phyloP scores from a whole-genome alignment of 176 grass and related monocot genomes.

The Guadua angustifolia region DNA sequence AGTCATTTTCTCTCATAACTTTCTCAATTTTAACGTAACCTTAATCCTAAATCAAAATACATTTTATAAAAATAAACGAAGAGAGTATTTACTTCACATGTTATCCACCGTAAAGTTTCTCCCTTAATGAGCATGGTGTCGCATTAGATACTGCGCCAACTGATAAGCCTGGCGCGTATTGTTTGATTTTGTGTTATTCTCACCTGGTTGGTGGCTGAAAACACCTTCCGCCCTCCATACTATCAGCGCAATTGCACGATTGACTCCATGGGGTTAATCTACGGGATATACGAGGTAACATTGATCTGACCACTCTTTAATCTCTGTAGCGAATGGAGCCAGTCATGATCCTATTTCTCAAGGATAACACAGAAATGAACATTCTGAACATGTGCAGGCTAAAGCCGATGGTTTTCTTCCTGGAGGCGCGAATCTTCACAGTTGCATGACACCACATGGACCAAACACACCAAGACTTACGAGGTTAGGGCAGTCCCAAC shows the following conservation, averaged over 20 bases:
- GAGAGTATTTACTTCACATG: no score
- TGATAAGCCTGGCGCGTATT: slow-evolving; percentile 80
- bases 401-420: slow-evolving; percentile 66
- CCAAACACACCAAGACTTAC: no score
- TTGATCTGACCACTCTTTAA: not conserved
- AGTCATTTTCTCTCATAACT: no score
- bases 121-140: no score
- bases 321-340: not conserved
- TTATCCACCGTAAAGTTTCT: no score
- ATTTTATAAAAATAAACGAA: no score
- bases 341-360: not conserved
- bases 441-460: no score
- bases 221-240: slow-evolving; percentile 89
- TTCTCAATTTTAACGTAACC: no score
- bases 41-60: no score
- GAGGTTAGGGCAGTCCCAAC: no score
- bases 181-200: slow-evolving; percentile 95
- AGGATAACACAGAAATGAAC: no score
- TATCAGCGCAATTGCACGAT: slow-evolving; percentile 98
- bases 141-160: slow-evolving; percentile 58
- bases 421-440: no score
- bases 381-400: slow-evolving; percentile 50
- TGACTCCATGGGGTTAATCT: slow-evolving; percentile 89
- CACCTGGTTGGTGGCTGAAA: slow-evolving; percentile 93
- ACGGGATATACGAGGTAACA: slow-evolving; percentile 75